These are phyloP conservation scores for Dothideomycetidae sp. DNA, from an alignment of 2,329 filamentous ascomycete species.

Conservation along the genomic window DNA sequence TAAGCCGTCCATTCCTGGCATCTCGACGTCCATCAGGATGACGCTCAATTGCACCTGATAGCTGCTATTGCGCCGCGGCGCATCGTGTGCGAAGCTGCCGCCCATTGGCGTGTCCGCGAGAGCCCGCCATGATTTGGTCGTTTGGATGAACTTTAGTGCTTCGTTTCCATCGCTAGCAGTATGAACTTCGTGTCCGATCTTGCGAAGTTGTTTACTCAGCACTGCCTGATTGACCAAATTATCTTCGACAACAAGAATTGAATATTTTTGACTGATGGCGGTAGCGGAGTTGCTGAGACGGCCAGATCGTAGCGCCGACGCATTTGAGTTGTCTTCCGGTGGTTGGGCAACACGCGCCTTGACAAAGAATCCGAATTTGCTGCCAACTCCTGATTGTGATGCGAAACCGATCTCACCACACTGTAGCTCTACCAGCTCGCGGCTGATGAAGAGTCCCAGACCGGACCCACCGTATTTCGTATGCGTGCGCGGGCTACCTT, in stretches of 20 bases:
- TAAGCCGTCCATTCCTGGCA: conserved; percentile 15
- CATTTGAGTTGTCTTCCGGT: background rate
- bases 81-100: background rate
- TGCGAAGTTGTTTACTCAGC: conserved; percentile 9
- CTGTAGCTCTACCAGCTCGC: conserved; percentile 25
- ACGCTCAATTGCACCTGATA: conserved; percentile 1
- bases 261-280: background rate
- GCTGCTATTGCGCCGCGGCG: background rate
- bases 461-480: conserved; percentile 57
- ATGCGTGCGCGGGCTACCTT: conserved; percentile 52
- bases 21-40: conserved; percentile 14
- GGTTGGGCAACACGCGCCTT: background rate
- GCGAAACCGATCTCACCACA: conserved; percentile 6
- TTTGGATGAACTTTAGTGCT: conserved; percentile 6
- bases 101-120: conserved; percentile 3
- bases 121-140: conserved; percentile 2
- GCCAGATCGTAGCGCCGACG: background rate
- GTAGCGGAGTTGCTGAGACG: background rate
- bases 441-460: conserved; percentile 54
- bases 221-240: conserved; percentile 9
- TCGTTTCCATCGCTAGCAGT: conserved; percentile 7
- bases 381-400: conserved; percentile 1
- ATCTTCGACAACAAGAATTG: conserved; percentile 8
- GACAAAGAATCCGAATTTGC: conserved; percentile 8
- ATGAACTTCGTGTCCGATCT: conserved; percentile 7